Conservation (phyloP, 441 rosid species). For the Viola pubescens region DNA sequence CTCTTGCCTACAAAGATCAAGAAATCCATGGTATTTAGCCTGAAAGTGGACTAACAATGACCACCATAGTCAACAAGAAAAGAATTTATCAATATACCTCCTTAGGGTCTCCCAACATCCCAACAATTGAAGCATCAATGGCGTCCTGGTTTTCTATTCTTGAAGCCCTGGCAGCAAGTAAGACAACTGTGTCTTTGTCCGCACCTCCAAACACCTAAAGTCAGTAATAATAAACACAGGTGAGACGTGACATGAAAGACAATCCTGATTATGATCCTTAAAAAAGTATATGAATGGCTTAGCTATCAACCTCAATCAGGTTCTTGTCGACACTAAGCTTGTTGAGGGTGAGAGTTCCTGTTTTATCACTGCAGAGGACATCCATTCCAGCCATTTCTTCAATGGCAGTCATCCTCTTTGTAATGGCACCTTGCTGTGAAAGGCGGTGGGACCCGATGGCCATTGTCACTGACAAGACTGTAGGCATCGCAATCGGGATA, state of each 20-base stretch:
- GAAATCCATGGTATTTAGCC: neutral
- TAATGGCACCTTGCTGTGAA: conserved; percentile 91
- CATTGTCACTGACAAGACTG: conserved; percentile 93
- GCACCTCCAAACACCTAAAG: conserved; percentile 42
- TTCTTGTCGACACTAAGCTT: conserved; percentile 78
- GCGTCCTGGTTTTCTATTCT: conserved; percentile 93
- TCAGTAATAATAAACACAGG: conserved; percentile 3
- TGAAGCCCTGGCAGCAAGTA: conserved; percentile 83
- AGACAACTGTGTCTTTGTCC: conserved; percentile 43
- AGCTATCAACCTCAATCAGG: conserved; percentile 51
- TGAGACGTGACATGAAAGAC: neutral
- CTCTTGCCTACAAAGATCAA: conserved; percentile 52
- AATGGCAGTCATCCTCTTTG: conserved; percentile 95
- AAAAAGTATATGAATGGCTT: neutral
- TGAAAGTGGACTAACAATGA: neutral
- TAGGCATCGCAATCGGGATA: conserved; percentile 97
- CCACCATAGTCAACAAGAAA: neutral
- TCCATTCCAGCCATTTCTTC: conserved; percentile 99
- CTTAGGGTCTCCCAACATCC: conserved; percentile 76
- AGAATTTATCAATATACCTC: conserved; percentile 33
- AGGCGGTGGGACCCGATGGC: conserved; percentile 92
- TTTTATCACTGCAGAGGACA: conserved; percentile 90
- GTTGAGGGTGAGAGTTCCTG: conserved; percentile 90
- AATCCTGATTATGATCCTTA: neutral
- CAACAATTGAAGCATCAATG: conserved; percentile 83